These are phyloP conservation scores for Lipomyces spencermartinsiae DNA, from an alignment of 805 yeast species.

Conservation along the genomic window DNA sequence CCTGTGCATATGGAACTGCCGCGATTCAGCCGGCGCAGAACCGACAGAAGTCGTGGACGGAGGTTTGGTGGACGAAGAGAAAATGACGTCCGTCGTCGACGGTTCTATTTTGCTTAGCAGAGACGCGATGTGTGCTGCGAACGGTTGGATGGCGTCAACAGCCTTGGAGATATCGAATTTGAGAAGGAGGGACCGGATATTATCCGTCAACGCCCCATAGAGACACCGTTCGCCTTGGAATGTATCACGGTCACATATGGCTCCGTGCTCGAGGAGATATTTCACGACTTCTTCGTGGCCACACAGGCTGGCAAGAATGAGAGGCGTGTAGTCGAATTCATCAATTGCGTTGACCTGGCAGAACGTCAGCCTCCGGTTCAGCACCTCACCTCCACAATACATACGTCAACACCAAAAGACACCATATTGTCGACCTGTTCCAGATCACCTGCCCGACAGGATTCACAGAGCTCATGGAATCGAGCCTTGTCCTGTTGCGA, in stretches of 20 bases:
- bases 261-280: conserved; percentile 67
- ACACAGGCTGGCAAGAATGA: conserved; percentile 53
- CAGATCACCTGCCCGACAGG: conserved; percentile 73
- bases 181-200: conserved; percentile 62
- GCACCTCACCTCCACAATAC: conserved; percentile 38
- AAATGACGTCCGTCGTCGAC: conserved; percentile 42
- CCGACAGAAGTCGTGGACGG: not conserved
- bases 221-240: conserved; percentile 79
- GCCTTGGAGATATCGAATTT: conserved; percentile 70
- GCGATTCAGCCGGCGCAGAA: conserved; percentile 1
- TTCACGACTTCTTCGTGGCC: conserved; percentile 55
- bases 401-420: conserved; percentile 56
- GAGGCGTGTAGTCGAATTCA: conserved; percentile 76
- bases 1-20: conserved; percentile 38
- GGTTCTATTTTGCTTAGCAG: conserved; percentile 45
- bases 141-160: conserved; percentile 71
- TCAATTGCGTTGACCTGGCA: conserved; percentile 59
- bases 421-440: conserved; percentile 66
- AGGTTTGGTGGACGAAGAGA: conserved; percentile 28
- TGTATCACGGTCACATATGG: conserved; percentile 80
- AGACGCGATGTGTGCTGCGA: conserved; percentile 70
- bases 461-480: conserved; percentile 57
- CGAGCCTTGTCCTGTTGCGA: conserved; percentile 19
- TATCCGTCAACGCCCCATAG: conserved; percentile 77
- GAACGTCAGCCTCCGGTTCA: not conserved